Base-by-base conservation (phyloP, 306 rosid species). In the Pyrus bretschneideri region DNA sequence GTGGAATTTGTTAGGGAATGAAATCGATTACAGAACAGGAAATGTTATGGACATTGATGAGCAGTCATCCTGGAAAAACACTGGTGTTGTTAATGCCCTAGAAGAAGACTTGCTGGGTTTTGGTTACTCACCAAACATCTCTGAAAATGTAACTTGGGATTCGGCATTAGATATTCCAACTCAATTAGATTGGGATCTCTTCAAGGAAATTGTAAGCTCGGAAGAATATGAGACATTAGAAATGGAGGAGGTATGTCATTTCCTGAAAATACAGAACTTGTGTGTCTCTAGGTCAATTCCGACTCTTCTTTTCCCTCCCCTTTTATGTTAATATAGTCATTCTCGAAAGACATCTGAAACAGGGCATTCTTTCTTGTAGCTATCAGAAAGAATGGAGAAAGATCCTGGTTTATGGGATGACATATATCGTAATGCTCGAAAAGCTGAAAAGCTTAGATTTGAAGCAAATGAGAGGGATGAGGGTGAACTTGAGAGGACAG, bases 381-480 rank as follows among this genome's bases (percentile, higher is more conserved):
- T 88, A 78, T 88, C 86, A 70, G 93, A 90, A 83, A 95, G 99
- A 82, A 85, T 74, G 84, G 99, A 89, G 73, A 86, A 85, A 70
- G 78, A 79, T 73, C 71, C 66, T 77, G 97, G 92, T 70, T 79
- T 72, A 44, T 95, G 99, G 99, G 91, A 92, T 85, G 90, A 89
- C 17, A 86, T 95, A 72, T 92, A 95, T 81, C 97, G 96, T 30
- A 95, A 76, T 76, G 96, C 97, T 65, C 86, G 99, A 73, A 95
- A 88, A 83, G 88, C 97, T 68, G 97, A 92, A 88, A 90, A 95
- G 73, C 88, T 90, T 69, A 90, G 80, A 82, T 95, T 91, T 83
- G 96, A 92, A 88, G 85, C 82, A 74, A 95, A 95, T 86, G 99
- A 95, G 81, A 88, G 99, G 84, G 99, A 95, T 86, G 99, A 92